Evolutionary conservation across 1,284 basidiomycete species (phyloP).

Genomic region (Cryptococcus hybrid): DNA sequence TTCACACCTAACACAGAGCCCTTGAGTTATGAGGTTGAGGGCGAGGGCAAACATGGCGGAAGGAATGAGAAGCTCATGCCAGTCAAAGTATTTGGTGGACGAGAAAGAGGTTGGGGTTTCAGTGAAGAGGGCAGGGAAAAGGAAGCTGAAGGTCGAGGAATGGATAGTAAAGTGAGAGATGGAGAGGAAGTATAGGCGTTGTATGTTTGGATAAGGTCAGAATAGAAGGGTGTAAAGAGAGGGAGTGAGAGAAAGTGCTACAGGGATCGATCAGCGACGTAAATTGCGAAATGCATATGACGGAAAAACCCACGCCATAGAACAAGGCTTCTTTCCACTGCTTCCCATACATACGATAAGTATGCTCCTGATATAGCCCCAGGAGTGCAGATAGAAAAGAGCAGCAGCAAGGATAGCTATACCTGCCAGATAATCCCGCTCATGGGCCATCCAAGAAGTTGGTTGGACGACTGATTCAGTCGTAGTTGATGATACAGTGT

Average conservation of each 20-base stretch:
- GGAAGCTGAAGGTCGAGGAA: slow-evolving; percentile 20
- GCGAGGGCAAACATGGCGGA: slow-evolving; percentile 64
- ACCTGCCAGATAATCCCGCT: slow-evolving; percentile 62
- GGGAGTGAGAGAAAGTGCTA: slow-evolving; percentile 65
- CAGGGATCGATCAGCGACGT: background rate
- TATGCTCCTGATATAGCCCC: slow-evolving; percentile 82
- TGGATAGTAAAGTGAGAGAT: slow-evolving; percentile 29
- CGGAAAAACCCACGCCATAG: slow-evolving; percentile 54
- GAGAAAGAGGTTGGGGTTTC: slow-evolving; percentile 1
- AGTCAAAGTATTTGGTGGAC: slow-evolving; percentile 2
- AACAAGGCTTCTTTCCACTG: slow-evolving; percentile 89
- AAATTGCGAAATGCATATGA: background rate
- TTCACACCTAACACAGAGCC: slow-evolving; percentile 90
- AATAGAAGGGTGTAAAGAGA: slow-evolving; percentile 64
- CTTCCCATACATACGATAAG: slow-evolving; percentile 68
- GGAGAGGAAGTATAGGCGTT: slow-evolving; percentile 36
- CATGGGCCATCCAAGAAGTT: slow-evolving; percentile 10
- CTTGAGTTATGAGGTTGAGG: slow-evolving; percentile 79
- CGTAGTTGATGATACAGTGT: background rate
- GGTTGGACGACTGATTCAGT: background rate
- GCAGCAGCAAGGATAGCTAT: slow-evolving; percentile 72
- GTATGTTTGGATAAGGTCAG: slow-evolving; percentile 56
- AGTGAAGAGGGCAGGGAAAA: background rate
- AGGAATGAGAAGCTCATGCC: slow-evolving; percentile 54
- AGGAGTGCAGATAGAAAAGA: slow-evolving; percentile 78